Conservation (phyloP, 1,139 yeast species). For the Chernovozyma aurita region DNA sequence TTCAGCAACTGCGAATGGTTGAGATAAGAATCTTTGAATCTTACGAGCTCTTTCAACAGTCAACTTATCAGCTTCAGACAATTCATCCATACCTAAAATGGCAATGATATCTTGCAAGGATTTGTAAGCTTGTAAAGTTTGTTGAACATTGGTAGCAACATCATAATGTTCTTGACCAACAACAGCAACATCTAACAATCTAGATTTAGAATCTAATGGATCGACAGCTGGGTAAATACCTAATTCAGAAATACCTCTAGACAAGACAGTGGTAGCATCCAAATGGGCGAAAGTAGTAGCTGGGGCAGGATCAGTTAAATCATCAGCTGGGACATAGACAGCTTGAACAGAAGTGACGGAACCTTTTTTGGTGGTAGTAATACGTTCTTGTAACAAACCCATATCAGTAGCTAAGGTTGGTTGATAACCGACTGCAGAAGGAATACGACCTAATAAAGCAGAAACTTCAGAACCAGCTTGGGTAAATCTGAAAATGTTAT, state of each 20-base stretch:
- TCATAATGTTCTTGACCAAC: conserved; percentile 99
- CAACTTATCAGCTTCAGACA: conserved; percentile 96
- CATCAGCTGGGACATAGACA: conserved; percentile 99
- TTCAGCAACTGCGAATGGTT: conserved; percentile 99
- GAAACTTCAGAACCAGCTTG: conserved; percentile 99
- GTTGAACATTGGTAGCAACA: conserved; percentile 92
- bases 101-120: conserved; percentile 99
- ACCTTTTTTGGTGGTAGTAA: conserved; percentile 99
- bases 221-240: conserved; percentile 99
- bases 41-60: conserved; percentile 99
- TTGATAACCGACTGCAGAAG: conserved; percentile 99
- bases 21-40: conserved; percentile 99
- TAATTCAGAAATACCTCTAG: conserved; percentile 98
- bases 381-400: conserved; percentile 99
- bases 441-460: conserved; percentile 99
- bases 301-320: conserved; percentile 99
- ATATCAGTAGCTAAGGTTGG: conserved; percentile 99
- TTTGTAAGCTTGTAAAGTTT: conserved; percentile 98
- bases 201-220: conserved; percentile 98
- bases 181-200: conserved; percentile 94
- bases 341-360: conserved; percentile 99
- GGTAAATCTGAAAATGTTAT: conserved; percentile 99
- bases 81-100: conserved; percentile 99
- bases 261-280: conserved; percentile 99
- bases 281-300: conserved; percentile 99